phyloP scores from a whole-genome alignment of 805 yeast genomes.

The Dipodascus geniculatus region DNA sequence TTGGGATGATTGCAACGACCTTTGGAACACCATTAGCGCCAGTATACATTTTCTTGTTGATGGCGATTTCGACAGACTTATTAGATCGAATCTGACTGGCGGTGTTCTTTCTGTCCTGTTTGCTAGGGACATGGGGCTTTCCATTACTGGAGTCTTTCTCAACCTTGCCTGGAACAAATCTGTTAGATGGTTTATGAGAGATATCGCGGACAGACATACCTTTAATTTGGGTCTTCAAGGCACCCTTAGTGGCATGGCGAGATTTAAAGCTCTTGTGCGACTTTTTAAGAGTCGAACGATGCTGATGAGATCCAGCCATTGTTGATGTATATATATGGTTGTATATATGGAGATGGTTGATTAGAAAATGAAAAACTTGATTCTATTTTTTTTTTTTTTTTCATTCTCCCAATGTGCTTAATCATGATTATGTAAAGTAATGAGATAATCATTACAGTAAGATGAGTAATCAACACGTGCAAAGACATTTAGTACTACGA shows the following conservation, averaged over 20 bases:
- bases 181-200: conserved; percentile 4
- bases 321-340: neutral
- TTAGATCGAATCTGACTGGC: conserved; percentile 65
- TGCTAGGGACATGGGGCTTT: conserved; percentile 24
- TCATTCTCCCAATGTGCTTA: neutral
- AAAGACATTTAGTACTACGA: too few relatives aligned
- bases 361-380: neutral
- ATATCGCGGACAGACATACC: neutral
- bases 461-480: too few relatives aligned
- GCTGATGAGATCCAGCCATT: conserved; percentile 33
- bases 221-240: conserved; percentile 61
- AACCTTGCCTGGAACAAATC: conserved; percentile 51
- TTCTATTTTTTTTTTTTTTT: too few relatives aligned
- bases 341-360: neutral
- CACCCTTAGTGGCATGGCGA: conserved; percentile 81
- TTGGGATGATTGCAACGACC: conserved; percentile 67
- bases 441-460: neutral
- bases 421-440: neutral
- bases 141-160: conserved; percentile 43
- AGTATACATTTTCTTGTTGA: conserved; percentile 61
- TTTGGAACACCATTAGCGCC: conserved; percentile 75
- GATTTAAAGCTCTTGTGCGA: conserved; percentile 87
- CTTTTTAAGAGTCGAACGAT: conserved; percentile 72
- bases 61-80: conserved; percentile 51
- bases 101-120: conserved; percentile 61